Base-by-base conservation (phyloP, 306 rosid species). In the Vicia faba region DNA sequence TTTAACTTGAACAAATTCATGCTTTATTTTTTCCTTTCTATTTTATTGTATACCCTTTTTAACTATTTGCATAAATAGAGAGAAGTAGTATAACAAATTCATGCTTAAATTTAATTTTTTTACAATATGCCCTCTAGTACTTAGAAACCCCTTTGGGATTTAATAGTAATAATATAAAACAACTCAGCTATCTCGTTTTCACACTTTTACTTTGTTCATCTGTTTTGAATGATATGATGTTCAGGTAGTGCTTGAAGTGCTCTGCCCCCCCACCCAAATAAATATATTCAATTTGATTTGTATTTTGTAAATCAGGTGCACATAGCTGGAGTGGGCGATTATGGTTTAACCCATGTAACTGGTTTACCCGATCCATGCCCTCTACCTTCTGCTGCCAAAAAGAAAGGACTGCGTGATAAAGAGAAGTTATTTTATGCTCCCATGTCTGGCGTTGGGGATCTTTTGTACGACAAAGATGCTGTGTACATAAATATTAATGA, bases 401-500 rank as follows among this genome's bases (percentile, higher is more conserved):
- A 86, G 95, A 89, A 93, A 76, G 98, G 98, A 13, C 78, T 93
- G 70, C 96, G 98, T 19, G 98, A 93, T 16, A 93, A 82, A 84
- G 97, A 93, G 64, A 93, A 82, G 71, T 76, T 88, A 65, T 93
- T 89, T 74, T 88, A 93, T 74, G 97, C 91, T 66, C 98, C 98
- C 39, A 89, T 89, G 98, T 93, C 98, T 69, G 98, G 96, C 54
- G 76, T 89, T 72, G 98, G 98, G 75, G 97, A 93, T 80, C 96
- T 93, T 72, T 59, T 89, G 75, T 89, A 93, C 41, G 98, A 93
- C 73, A 93, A 93, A 79, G 97, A 93, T 84, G 97, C 96, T 67
- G 91, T 86, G 49, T 93, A 93, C 83, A 82, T 93, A 80, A 88
- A 89, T 70, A 84, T 93, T 60, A 89, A 89, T 79, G 95, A 89